Base-by-base conservation (phyloP, 768 basidiomycete genomes). In the Leccinum pellstonianum region DNA sequence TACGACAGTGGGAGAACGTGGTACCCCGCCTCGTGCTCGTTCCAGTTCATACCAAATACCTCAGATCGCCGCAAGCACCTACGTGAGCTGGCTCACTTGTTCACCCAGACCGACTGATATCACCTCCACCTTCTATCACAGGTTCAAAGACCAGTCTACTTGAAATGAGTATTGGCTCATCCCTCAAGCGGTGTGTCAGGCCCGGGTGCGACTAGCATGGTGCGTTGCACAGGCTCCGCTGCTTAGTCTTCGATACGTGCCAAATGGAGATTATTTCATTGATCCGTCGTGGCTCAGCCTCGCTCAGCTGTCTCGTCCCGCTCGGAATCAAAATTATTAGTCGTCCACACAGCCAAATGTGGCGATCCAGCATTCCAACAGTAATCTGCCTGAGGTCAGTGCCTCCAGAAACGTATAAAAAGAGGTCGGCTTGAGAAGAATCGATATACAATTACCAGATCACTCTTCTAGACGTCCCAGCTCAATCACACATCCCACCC, bases 211-310 rank as follows among this genome's bases (percentile, higher is more conserved):
- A 46, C 59, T 17, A 1, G n/a, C 8, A 35, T 38, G 38, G 29
- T 12, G 38, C 17, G 5, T 23, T 17, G n/a, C 43, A 25, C 17
- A 12, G 35, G 37, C 6, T 15, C n/a, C 4, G 27, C 38, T 10
- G 38, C 17, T 37, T 52, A 59, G 29, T 64, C 29, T 57, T 47
- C 51, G 52, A 56, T 63, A 38, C 60, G 52, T 53, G 25, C 25
- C 25, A 5, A 25, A 25, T 25, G 25, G 25, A 25, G 25, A 25
- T 25, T 25, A 25, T 25, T 25, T 25, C 25, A 25, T 25, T 25
- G 25, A 25, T 25, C 25, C 25, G 25, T 25, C 25, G 25, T 25
- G 25, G 25, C 25, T 25, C 25, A 25, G 25, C 25, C 25, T 25
- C 25, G 25, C 25, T 25, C 25, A 5, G 25, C 25, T 25, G 4